Evolutionary conservation across 495 filamentous ascomycete species (phyloP).

Genomic region (Aspergillus ostianus): DNA sequence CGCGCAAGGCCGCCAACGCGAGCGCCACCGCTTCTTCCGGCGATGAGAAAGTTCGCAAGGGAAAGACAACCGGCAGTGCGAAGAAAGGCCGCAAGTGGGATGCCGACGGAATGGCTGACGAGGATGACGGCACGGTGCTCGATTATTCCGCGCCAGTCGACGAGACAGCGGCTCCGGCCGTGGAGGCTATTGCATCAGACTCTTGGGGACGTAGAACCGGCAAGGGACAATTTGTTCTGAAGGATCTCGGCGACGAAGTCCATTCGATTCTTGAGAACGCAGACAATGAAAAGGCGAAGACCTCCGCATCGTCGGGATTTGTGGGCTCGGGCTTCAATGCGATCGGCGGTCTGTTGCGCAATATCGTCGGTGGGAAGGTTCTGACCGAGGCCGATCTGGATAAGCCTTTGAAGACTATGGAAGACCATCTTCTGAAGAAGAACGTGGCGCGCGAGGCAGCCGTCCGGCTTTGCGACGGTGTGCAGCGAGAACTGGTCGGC

Average conservation of each 20-base stretch:
- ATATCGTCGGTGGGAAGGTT: constrained; percentile 90
- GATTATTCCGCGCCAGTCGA: constrained; percentile 78
- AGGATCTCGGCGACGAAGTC: constrained; percentile 91
- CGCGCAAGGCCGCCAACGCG: constrained; percentile 68
- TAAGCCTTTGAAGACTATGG: constrained; percentile 92
- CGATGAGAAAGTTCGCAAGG: constrained; percentile 67
- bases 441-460: constrained; percentile 96
- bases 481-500: constrained; percentile 83
- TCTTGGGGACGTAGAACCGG: constrained; percentile 80
- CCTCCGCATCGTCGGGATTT: constrained; percentile 54
- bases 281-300: constrained; percentile 59
- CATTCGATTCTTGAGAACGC: constrained; percentile 77
- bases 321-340: constrained; percentile 75
- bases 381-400: constrained; percentile 83
- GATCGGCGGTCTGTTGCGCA: constrained; percentile 84
- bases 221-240: constrained; percentile 91
- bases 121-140: constrained; percentile 74
- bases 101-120: constrained; percentile 81
- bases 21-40: constrained; percentile 76
- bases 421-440: constrained; percentile 90
- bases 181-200: constrained; percentile 73
- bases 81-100: constrained; percentile 93
- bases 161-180: constrained; percentile 47
- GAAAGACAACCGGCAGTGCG: constrained; percentile 55
- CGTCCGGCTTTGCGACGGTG: constrained; percentile 84